Conservation (phyloP, 1,139 yeast species). For the Yamadazyma dushanensis region DNA sequence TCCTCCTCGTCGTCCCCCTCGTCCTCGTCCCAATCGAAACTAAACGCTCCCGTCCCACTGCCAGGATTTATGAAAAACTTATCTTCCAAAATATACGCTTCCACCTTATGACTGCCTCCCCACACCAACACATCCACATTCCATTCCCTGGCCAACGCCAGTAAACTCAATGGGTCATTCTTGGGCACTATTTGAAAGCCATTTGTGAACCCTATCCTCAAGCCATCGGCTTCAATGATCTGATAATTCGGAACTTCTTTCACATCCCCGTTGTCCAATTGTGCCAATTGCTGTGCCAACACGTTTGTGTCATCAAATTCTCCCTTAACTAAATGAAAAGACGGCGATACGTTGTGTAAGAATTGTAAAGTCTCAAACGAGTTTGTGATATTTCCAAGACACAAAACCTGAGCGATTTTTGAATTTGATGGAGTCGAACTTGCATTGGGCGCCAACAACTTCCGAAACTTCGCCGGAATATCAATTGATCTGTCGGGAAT, state of each 20-base stretch:
- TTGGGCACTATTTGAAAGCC: constrained; percentile 85
- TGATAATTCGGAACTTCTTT: constrained; percentile 59
- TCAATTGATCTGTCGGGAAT: constrained; percentile 83
- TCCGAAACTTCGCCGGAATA: constrained; percentile 59
- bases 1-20: constrained; percentile 50
- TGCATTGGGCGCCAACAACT: constrained; percentile 60
- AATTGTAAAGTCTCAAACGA: constrained; percentile 63
- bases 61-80: constrained; percentile 95
- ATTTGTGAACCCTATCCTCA: constrained; percentile 81
- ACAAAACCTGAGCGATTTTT: constrained; percentile 79
- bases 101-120: constrained; percentile 96
- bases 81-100: constrained; percentile 90
- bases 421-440: constrained; percentile 46
- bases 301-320: constrained; percentile 53
- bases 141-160: constrained; percentile 82
- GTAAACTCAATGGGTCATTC: constrained; percentile 80
- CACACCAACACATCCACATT: constrained; percentile 91
- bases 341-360: constrained; percentile 66
- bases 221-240: constrained; percentile 65
- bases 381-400: constrained; percentile 83
- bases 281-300: constrained; percentile 33
- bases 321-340: constrained; percentile 77
- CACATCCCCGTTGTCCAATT: constrained; percentile 32
- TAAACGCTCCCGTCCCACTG: constrained; percentile 89
- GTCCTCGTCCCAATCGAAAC: constrained; percentile 45